Conservation (phyloP, 2,329 filamentous ascomycete genomes). For the Hymenoscyphus repandus region DNA sequence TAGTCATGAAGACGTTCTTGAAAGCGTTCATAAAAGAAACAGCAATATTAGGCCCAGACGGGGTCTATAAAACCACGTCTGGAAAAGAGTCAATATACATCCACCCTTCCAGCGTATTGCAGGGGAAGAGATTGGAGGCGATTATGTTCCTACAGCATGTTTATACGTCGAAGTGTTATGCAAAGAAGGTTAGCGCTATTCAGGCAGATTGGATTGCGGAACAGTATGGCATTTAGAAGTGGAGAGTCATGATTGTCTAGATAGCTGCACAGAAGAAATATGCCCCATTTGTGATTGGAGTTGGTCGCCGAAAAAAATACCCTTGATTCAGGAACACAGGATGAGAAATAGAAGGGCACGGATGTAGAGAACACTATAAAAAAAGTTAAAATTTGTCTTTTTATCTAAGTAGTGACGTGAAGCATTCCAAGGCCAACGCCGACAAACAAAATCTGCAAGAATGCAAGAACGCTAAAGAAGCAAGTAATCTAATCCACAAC, state of each 20-base stretch:
- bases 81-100: constrained; percentile 57
- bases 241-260: neutral
- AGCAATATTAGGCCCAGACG: constrained; percentile 54
- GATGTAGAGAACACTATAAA: too few species aligned
- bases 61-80: constrained; percentile 53
- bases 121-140: constrained; percentile 58
- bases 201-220: constrained; percentile 52
- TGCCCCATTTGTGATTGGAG: neutral
- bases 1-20: constrained; percentile 56
- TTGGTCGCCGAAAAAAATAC: neutral
- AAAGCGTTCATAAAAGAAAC: constrained; percentile 56
- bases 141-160: constrained; percentile 67
- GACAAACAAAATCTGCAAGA: too few species aligned
- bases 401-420: too few species aligned
- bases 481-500: constrained; percentile 46
- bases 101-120: constrained; percentile 58
- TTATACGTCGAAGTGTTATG: constrained; percentile 61
- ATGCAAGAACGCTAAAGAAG: too few species aligned
- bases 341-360: neutral
- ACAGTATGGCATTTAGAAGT: constrained; percentile 17
- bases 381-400: too few species aligned
- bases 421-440: too few species aligned
- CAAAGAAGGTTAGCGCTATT: constrained; percentile 59
- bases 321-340: neutral
- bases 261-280: neutral